Evolutionary conservation across 768 basidiomycete genomes (phyloP).

Genomic region (Myochromella boudieri): DNA sequence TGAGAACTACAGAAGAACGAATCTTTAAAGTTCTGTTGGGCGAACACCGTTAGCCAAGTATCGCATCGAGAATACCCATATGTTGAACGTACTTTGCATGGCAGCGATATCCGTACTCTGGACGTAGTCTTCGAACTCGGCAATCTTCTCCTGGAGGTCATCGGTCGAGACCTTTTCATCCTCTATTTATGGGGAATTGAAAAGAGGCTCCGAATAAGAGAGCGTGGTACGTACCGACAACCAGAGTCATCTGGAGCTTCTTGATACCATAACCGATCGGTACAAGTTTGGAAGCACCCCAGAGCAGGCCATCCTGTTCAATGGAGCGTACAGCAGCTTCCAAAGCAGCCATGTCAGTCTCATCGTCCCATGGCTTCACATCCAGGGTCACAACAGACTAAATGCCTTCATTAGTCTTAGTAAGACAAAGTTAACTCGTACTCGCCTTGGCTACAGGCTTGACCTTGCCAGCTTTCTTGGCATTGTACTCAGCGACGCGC

Average conservation of each 20-base stretch:
- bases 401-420: slow-evolving; percentile 3
- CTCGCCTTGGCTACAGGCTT: slow-evolving; percentile 85
- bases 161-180: slow-evolving; percentile 93
- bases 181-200: slow-evolving; percentile 49
- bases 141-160: slow-evolving; percentile 89
- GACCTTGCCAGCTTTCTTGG: slow-evolving; percentile 88
- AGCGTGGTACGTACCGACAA: slow-evolving; percentile 43
- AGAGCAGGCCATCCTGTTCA: slow-evolving; percentile 87
- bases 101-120: slow-evolving; percentile 92
- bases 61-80: not conserved
- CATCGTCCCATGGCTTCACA: slow-evolving; percentile 99
- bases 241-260: slow-evolving; percentile 81
- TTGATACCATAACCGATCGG: slow-evolving; percentile 89
- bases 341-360: slow-evolving; percentile 92
- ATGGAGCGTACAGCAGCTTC: slow-evolving; percentile 85
- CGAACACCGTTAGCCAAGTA: no score
- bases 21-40: slow-evolving; percentile 20
- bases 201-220: slow-evolving; percentile 1
- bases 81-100: slow-evolving; percentile 80
- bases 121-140: slow-evolving; percentile 82
- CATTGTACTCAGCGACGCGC: slow-evolving; percentile 91
- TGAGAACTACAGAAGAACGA: not conserved
- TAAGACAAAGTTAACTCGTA: slow-evolving; percentile 1
- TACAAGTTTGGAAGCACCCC: slow-evolving; percentile 94
- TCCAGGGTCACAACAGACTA: slow-evolving; percentile 98